phyloP scores from a whole-genome alignment of 2,329 filamentous ascomycete species.

The Whalleya microplaca region DNA sequence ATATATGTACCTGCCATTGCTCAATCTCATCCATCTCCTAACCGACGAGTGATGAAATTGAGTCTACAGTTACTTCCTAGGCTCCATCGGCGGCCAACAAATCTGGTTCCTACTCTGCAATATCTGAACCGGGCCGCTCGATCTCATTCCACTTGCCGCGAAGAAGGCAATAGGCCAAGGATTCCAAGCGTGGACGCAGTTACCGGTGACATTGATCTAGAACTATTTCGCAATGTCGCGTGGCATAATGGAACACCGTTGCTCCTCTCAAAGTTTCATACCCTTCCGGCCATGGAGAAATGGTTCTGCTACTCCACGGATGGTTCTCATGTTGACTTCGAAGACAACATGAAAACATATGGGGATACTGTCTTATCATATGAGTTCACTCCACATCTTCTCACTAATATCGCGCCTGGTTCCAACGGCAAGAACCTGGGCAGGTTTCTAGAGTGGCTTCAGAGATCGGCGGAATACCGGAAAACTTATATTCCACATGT shows the following conservation, averaged over 20 bases:
- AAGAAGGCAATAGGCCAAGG: neutral
- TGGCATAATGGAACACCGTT: conserved; percentile 28
- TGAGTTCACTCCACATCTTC: conserved; percentile 25
- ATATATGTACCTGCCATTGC: too few relatives aligned
- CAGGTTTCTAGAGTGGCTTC: conserved; percentile 29
- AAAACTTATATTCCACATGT: conserved; percentile 19
- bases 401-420: neutral
- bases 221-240: conserved; percentile 26
- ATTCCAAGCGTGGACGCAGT: conserved; percentile 5
- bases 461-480: conserved; percentile 1
- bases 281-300: conserved; percentile 26
- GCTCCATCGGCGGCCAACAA: neutral
- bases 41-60: neutral
- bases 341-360: conserved; percentile 25
- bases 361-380: conserved; percentile 32
- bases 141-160: neutral
- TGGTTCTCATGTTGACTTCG: conserved; percentile 15
- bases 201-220: conserved; percentile 18
- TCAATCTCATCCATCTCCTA: neutral
- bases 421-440: conserved; percentile 4
- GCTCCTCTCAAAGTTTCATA: conserved; percentile 20
- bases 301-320: conserved; percentile 32
- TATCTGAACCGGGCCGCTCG: neutral
- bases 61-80: neutral
- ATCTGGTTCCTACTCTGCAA: neutral